These are phyloP conservation scores for Cnidoscolus chayamansa DNA, from an alignment of 441 rosid genomes.

Conservation along the genomic window DNA sequence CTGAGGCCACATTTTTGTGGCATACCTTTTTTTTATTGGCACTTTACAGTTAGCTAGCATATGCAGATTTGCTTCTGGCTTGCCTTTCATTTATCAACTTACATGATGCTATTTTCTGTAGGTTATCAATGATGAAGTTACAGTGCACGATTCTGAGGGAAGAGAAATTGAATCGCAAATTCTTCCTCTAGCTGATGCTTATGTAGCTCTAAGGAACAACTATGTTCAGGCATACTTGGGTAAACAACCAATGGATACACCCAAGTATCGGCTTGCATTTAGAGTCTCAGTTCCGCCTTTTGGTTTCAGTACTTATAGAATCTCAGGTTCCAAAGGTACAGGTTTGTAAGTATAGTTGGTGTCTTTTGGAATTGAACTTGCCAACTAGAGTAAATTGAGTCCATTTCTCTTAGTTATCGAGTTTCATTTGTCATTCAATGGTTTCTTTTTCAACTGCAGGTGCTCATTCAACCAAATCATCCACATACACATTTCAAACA, in stretches of 20 bases:
- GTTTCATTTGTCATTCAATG: conserved; percentile 5
- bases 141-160: conserved; percentile 76
- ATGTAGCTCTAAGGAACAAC: conserved; percentile 52
- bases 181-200: conserved; percentile 64
- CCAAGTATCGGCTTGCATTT: conserved; percentile 90
- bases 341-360: conserved; percentile 39
- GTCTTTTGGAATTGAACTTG: conserved; percentile 16
- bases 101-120: conserved; percentile 29
- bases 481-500: conserved; percentile 40
- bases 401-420: conserved; percentile 3
- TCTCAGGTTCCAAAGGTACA: conserved; percentile 60
- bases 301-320: conserved; percentile 83
- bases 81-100: neutral
- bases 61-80: conserved; percentile 15
- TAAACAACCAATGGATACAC: conserved; percentile 49
- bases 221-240: conserved; percentile 85
- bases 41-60: neutral
- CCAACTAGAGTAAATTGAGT: neutral
- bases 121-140: conserved; percentile 62
- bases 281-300: conserved; percentile 79
- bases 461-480: conserved; percentile 45
- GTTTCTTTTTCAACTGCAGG: conserved; percentile 40
- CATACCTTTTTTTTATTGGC: neutral
- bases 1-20: neutral
- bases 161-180: conserved; percentile 83